A percentile compares a stretch with the other conserved stretches of the same genome.
Conservation (phyloP, 2,329 filamentous ascomycete genomes). For the Neonectria magnoliae region DNA sequence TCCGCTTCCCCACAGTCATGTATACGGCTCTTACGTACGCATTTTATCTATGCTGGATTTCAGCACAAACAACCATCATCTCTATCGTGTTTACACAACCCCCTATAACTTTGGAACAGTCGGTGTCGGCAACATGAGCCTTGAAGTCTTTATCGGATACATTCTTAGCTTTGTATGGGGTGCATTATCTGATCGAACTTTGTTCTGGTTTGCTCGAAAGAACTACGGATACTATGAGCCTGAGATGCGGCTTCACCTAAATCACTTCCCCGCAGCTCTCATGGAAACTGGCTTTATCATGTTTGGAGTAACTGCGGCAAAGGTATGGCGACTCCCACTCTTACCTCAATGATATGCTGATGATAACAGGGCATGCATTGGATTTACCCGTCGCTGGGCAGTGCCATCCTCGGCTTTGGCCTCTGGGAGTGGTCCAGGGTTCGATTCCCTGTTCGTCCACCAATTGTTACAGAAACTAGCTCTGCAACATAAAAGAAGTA, state of each 20-base stretch:
- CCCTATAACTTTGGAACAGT: conserved; percentile 40
- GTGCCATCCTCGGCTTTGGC: no score
- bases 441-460: no score
- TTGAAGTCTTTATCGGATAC: conserved; percentile 47
- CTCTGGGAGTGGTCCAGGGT: no score
- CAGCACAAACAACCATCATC: conserved; percentile 43
- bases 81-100: conserved; percentile 48
- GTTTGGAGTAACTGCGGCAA: no score
- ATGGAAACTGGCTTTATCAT: conserved; percentile 49
- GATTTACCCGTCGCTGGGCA: no score
- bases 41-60: conserved; percentile 48
- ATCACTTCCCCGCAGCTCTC: conserved; percentile 41
- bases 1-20: conserved; percentile 48
- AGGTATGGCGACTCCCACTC: no score
- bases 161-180: conserved; percentile 48
- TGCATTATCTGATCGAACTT: conserved; percentile 48
- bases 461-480: no score
- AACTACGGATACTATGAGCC: conserved; percentile 54
- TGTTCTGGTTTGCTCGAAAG: conserved; percentile 47
- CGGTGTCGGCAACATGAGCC: conserved; percentile 36
- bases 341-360: no score
- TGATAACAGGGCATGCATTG: no score
- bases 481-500: no score
- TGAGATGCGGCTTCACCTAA: conserved; percentile 51
- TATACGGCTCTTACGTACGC: conserved; percentile 51